Percentiles rank a stretch among this genome's conserved stretches.
Evolutionary conservation across 1,284 basidiomycete species (phyloP).

Genomic region (Papiliotrema terrestris): DNA sequence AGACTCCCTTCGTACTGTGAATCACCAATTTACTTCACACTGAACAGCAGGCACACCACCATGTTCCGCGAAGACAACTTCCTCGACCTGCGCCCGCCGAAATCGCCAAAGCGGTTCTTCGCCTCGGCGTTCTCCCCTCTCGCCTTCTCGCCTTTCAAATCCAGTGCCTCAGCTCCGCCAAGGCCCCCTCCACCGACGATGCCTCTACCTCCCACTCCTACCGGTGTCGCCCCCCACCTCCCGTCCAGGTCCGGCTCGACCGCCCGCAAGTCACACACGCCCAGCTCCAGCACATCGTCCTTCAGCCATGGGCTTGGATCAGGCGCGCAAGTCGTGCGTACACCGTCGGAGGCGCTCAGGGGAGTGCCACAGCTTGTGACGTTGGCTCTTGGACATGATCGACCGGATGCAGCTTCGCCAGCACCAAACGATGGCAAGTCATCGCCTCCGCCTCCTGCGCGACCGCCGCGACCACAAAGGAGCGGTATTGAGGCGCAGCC

Average conservation of each 20-base stretch:
- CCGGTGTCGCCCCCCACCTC: background rate
- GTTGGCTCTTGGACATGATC: no score
- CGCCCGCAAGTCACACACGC: background rate
- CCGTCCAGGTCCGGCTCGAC: background rate
- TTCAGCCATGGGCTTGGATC: background rate
- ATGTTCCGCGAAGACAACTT: background rate
- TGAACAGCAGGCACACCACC: no score
- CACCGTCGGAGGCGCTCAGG: slow-evolving; percentile 25
- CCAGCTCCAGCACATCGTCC: slow-evolving; percentile 7
- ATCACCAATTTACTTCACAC: no score
- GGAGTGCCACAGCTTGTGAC: slow-evolving; percentile 7
- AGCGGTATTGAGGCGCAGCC: no score
- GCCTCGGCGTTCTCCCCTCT: background rate
- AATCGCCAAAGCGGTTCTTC: slow-evolving; percentile 14
- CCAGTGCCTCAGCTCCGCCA: background rate
- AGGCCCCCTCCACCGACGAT: background rate
- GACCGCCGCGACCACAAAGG: no score
- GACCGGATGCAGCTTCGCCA: no score
- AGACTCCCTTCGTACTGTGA: no score
- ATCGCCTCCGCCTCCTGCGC: no score
- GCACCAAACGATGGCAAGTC: no score
- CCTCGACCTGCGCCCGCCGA: slow-evolving; percentile 4
- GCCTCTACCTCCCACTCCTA: slow-evolving; percentile 2
- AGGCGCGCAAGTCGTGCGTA: slow-evolving; percentile 29
- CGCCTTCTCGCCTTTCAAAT: background rate